Base-by-base conservation (phyloP, 2,329 filamentous ascomycete genomes). In the Chalaropsis thielavioides region DNA sequence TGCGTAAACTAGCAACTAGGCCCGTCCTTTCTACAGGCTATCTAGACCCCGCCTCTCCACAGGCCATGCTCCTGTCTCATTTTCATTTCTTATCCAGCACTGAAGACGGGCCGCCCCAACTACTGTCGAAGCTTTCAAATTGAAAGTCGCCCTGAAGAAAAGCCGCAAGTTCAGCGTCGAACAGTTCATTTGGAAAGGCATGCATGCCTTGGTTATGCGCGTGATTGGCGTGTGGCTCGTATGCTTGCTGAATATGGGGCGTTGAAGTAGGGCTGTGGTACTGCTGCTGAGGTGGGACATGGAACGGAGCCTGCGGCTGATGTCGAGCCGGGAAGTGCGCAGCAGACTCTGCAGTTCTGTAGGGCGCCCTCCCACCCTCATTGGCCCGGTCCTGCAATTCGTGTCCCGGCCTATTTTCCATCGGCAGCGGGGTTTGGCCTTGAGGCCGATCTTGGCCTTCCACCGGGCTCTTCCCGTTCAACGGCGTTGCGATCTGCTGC, bases 401-500 rank as follows among this genome's bases (percentile, higher is more conserved):
- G 5, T 13, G 24, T 35, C n/a, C 54, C 54, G 54, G 54, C 19
- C 27, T 19, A 7, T 35, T 17, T 41, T 15, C 27, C 15, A 27
- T 15, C 7, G 49, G 19, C 2, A 27, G 5, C 3, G 3, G 44
- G 35, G 49, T 8, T 24, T 40, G 49, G 40, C 7, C 27, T 40
- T 46, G 11, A 13, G 19, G 11, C 40, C 2, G 19, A 8, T 1
- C 35, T 8, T 4, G 35, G 35, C 35, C 35, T 3, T 66, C 63
- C 5, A 35, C 62, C 2, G 61, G 58, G 44, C 64, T 69, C 2
- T 65, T 40, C 1, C 66, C 68, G 2, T 67, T 63, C 11, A 67
- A 44, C 5, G 69, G 69, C 19, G 68, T 69, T 17, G 69, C 66
- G 19, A 69, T 69, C 38, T 68, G 65, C 59, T 69, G 69, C 31